These are phyloP conservation scores for Mycena epipterygia DNA, from an alignment of 768 basidiomycete genomes.

Conservation along the genomic window DNA sequence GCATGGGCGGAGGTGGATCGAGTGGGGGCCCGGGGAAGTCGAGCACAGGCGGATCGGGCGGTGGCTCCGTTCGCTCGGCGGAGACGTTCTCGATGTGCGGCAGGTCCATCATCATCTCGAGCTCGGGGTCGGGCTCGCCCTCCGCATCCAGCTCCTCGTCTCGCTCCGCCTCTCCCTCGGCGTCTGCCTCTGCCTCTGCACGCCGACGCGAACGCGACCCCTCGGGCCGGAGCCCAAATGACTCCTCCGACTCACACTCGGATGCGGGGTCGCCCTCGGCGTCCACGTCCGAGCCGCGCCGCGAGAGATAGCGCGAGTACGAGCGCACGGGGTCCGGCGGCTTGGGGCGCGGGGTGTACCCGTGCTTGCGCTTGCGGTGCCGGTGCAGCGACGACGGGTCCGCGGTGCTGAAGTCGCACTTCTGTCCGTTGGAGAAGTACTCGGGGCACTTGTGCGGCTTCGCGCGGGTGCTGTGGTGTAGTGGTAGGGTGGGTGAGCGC, in stretches of 20 bases:
- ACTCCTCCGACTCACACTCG: conserved; percentile 34
- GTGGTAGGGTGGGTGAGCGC: background rate
- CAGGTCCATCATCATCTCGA: conserved; percentile 16
- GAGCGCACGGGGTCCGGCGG: background rate
- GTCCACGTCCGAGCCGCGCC: conserved; percentile 2
- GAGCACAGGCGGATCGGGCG: background rate
- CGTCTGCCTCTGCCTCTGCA: background rate
- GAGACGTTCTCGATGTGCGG: conserved; percentile 10
- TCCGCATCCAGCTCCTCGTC: background rate
- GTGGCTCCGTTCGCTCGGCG: conserved; percentile 18
- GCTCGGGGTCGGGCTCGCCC: conserved; percentile 3
- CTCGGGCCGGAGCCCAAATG: conserved; percentile 1
- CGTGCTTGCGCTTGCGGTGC: conserved; percentile 36
- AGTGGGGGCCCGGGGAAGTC: no score
- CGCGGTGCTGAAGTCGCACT: conserved; percentile 28
- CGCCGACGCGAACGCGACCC: background rate
- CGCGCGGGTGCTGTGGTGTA: conserved; percentile 28
- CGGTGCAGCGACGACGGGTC: conserved; percentile 32
- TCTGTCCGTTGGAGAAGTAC: background rate
- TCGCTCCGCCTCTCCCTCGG: background rate
- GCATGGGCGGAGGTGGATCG: background rate
- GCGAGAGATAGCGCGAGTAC: background rate
- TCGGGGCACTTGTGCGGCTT: conserved; percentile 38
- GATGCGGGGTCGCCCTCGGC: conserved; percentile 24
- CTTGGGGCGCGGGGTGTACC: conserved; percentile 27